phyloP scores from a whole-genome alignment of 306 rosid species.

The Trichosanthes truncata region DNA sequence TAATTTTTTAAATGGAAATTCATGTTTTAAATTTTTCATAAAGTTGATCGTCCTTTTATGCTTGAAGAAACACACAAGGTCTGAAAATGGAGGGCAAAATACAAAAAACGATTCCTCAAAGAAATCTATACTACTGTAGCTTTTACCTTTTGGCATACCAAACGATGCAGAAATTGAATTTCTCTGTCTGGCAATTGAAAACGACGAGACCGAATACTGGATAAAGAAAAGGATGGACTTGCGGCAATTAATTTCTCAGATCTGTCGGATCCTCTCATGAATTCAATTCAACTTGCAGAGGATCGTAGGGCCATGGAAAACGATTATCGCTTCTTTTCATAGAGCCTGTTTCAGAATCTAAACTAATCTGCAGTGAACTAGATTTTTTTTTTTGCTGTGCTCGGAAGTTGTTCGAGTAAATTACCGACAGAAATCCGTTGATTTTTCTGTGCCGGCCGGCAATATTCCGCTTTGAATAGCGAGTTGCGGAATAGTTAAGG shows the following conservation, averaged over 20 bases:
- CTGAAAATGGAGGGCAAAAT: background rate
- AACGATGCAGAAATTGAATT: background rate
- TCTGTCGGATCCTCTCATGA: background rate
- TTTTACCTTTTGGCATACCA: constrained; percentile 2
- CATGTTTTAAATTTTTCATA: background rate
- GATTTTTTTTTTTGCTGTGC: background rate
- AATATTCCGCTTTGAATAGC: background rate
- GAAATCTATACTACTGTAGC: background rate
- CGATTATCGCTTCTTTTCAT: background rate
- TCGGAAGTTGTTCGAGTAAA: background rate
- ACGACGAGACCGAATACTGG: background rate
- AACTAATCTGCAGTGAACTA: background rate
- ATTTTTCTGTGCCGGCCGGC: background rate
- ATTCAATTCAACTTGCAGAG: constrained; percentile 1
- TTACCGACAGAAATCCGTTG: background rate
- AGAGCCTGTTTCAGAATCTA: background rate
- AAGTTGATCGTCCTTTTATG: background rate
- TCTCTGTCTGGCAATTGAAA: background rate
- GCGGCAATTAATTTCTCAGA: background rate
- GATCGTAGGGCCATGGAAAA: background rate
- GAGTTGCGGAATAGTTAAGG: background rate
- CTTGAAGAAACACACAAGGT: background rate
- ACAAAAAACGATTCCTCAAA: background rate
- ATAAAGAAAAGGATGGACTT: background rate
- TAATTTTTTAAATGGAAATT: too few species aligned